Conservation (phyloP, 2,329 filamentous ascomycete species). For the Aspergillus eucalypticola region DNA sequence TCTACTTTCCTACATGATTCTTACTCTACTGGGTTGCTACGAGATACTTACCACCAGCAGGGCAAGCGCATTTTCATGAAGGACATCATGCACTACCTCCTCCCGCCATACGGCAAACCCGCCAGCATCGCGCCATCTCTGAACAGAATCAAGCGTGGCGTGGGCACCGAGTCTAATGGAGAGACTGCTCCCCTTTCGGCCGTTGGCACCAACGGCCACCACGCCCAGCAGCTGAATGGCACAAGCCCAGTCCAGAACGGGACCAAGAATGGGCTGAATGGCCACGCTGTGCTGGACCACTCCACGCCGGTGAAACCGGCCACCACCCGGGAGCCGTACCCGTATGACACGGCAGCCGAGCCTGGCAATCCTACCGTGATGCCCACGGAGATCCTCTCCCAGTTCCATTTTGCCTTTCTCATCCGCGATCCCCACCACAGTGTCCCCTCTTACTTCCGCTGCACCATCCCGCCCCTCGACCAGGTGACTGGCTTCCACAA, state of each 20-base stretch:
- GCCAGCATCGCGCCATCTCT: constrained; percentile 79
- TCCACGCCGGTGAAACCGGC: neutral
- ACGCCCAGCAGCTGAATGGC: constrained; percentile 22
- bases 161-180: constrained; percentile 44
- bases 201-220: constrained; percentile 22
- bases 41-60: constrained; percentile 55
- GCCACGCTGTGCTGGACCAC: constrained; percentile 2
- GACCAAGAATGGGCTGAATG: constrained; percentile 12
- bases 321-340: constrained; percentile 48
- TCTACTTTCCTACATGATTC: neutral
- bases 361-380: constrained; percentile 81
- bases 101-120: constrained; percentile 70
- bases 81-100: constrained; percentile 91
- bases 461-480: constrained; percentile 84
- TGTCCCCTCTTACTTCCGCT: constrained; percentile 92
- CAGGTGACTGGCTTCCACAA: constrained; percentile 79
- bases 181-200: constrained; percentile 19
- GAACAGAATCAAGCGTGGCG: constrained; percentile 57
- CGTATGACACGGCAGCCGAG: constrained; percentile 61
- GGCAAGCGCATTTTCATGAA: constrained; percentile 96
- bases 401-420: constrained; percentile 93
- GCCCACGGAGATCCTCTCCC: constrained; percentile 69
- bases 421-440: constrained; percentile 92
- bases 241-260: constrained; percentile 18
- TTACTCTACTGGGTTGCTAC: constrained; percentile 8